Conservation (phyloP, 1,284 basidiomycete species). For the Malassezia sympodialis region DNA sequence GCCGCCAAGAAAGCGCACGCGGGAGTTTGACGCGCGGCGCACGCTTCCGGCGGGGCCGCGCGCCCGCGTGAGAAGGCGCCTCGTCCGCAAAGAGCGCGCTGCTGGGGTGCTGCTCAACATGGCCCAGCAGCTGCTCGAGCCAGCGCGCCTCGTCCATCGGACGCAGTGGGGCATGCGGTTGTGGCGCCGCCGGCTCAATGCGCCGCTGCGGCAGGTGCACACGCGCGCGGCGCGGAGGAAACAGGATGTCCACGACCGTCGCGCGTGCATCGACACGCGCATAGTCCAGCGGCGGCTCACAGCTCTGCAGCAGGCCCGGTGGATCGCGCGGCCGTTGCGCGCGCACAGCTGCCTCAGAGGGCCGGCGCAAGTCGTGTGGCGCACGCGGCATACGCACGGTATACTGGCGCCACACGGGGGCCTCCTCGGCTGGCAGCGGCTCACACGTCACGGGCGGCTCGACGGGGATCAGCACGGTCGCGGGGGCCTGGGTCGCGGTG, state of each 20-base stretch:
- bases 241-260: neutral
- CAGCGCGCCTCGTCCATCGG: constrained; percentile 6
- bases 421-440: neutral
- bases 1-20: neutral
- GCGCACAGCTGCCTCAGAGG: neutral
- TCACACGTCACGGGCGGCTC: constrained; percentile 2
- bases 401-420: constrained; percentile 19
- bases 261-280: neutral
- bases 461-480: neutral
- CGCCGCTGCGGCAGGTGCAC: constrained; percentile 4
- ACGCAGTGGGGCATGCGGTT: neutral
- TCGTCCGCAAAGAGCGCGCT: constrained; percentile 3
- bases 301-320: neutral
- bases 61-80: neutral
- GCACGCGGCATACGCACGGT: neutral
- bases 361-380: neutral
- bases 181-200: neutral
- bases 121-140: neutral
- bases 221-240: neutral
- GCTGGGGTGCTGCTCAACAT: neutral
- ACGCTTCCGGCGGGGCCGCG: neutral
- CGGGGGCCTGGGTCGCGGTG: neutral
- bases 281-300: neutral
- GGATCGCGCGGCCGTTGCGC: constrained; percentile 1
- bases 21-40: constrained; percentile 6